Percentiles rank a stretch among this genome's conserved stretches.
phyloP scores from a whole-genome alignment of 495 filamentous ascomycete species.

The Neurospora sp. region DNA sequence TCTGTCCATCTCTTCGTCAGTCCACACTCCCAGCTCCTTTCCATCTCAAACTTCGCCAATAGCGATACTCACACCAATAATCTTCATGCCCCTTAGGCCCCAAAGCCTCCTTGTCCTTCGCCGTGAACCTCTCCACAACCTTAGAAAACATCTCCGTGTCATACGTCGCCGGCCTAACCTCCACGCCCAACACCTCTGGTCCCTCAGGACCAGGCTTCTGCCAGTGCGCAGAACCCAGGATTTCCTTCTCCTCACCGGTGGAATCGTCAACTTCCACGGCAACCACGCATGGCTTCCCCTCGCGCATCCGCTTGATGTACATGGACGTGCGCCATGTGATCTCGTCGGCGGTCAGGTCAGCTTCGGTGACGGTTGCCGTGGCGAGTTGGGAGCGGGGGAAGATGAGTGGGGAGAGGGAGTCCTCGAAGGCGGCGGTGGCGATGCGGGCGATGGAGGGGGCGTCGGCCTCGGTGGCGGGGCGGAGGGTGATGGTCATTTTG shows the following conservation, averaged over 20 bases:
- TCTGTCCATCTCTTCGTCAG: constrained; percentile 12
- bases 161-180: background rate
- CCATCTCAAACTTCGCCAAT: background rate
- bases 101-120: constrained; percentile 1
- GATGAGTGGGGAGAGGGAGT: constrained; percentile 5
- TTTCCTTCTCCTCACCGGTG: background rate
- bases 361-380: background rate
- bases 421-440: constrained; percentile 9
- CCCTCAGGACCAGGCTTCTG: constrained; percentile 1
- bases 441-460: constrained; percentile 7
- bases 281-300: constrained; percentile 12
- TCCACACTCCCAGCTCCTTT: background rate
- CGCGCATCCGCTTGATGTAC: constrained; percentile 5
- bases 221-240: constrained; percentile 20
- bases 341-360: constrained; percentile 6
- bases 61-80: background rate
- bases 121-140: background rate
- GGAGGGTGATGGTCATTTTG: constrained; percentile 13
- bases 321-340: constrained; percentile 11
- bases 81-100: background rate
- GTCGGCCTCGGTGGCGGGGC: constrained; percentile 12
- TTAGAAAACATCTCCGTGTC: background rate
- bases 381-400: constrained; percentile 12
- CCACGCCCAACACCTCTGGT: background rate
- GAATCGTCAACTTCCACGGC: constrained; percentile 11